Evolutionary conservation across 116 monocot genomes (phyloP).

Genomic region (Posidonia oceanica): DNA sequence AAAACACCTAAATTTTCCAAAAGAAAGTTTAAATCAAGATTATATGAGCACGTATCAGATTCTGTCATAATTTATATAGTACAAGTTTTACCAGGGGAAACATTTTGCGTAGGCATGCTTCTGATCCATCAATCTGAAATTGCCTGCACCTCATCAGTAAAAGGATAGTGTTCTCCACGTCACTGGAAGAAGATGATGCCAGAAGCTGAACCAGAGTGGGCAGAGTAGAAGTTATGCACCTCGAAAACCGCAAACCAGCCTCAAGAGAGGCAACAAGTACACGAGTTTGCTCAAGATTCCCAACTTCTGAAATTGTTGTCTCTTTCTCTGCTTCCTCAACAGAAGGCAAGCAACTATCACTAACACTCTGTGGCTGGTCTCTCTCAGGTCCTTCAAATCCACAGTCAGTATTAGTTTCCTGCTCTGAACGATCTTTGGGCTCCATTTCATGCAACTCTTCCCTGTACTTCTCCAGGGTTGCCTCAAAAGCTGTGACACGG

Average conservation of each 20-base stretch:
- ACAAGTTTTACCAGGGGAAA: constrained; percentile 69
- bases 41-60: not conserved
- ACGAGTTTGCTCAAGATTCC: constrained; percentile 81
- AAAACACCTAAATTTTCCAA: constrained; percentile 58
- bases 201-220: constrained; percentile 70
- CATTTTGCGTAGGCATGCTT: constrained; percentile 83
- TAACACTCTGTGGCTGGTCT: constrained; percentile 33
- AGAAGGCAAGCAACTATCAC: constrained; percentile 50
- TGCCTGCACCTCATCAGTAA: constrained; percentile 94
- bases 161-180: constrained; percentile 89
- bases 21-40: not conserved
- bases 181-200: constrained; percentile 80
- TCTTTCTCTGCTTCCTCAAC: constrained; percentile 25
- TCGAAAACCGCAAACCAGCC: constrained; percentile 75
- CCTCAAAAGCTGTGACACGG: constrained; percentile 61
- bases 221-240: constrained; percentile 65
- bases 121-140: constrained; percentile 98
- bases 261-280: constrained; percentile 95
- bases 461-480: constrained; percentile 68
- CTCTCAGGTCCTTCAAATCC: constrained; percentile 2
- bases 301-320: constrained; percentile 44
- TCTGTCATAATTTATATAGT: not conserved
- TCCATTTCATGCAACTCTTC: constrained; percentile 66
- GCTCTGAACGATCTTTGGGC: constrained; percentile 11
- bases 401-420: constrained; percentile 2